A percentile compares a stretch with the other conserved stretches of the same genome.
Conservation (phyloP, 2,329 filamentous ascomycete genomes). For the Stagonosporopsis tanaceti region DNA sequence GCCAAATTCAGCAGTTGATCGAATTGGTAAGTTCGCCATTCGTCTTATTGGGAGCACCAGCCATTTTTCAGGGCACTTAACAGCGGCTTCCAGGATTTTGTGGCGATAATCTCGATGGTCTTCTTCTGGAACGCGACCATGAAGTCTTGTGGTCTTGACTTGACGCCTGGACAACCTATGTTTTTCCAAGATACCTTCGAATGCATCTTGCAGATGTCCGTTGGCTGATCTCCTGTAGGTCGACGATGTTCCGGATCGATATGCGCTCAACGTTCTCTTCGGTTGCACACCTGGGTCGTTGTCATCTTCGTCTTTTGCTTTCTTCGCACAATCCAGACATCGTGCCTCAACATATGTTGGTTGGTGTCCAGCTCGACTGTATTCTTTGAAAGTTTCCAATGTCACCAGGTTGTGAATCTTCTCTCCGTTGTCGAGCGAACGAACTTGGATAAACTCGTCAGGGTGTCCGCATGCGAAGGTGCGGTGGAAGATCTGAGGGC, state of each 20-base stretch:
- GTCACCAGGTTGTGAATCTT: constrained; percentile 2
- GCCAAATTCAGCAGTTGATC: neutral
- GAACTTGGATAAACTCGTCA: constrained; percentile 25
- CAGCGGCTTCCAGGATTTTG: neutral
- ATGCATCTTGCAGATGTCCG: neutral
- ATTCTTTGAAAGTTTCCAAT: neutral
- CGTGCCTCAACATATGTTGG: neutral
- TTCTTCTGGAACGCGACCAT: constrained; percentile 6
- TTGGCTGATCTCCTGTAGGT: neutral
- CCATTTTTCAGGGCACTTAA: neutral
- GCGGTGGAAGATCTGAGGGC: constrained; percentile 28
- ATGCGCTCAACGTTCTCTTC: constrained; percentile 1
- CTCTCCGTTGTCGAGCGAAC: neutral
- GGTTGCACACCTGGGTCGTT: neutral
- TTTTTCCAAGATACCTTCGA: neutral
- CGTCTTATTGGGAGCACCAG: constrained; percentile 1
- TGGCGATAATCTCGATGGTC: constrained; percentile 1
- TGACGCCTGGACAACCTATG: neutral
- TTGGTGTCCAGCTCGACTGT: neutral
- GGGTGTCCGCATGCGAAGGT: constrained; percentile 28
- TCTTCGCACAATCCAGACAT: constrained; percentile 5
- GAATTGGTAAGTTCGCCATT: neutral
- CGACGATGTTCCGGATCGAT: neutral
- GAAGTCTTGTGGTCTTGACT: neutral
- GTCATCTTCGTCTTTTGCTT: constrained; percentile 5